Evolutionary conservation across 2,329 filamentous ascomycete species (phyloP).

Genomic region (Phialemonium atrogriseum): DNA sequence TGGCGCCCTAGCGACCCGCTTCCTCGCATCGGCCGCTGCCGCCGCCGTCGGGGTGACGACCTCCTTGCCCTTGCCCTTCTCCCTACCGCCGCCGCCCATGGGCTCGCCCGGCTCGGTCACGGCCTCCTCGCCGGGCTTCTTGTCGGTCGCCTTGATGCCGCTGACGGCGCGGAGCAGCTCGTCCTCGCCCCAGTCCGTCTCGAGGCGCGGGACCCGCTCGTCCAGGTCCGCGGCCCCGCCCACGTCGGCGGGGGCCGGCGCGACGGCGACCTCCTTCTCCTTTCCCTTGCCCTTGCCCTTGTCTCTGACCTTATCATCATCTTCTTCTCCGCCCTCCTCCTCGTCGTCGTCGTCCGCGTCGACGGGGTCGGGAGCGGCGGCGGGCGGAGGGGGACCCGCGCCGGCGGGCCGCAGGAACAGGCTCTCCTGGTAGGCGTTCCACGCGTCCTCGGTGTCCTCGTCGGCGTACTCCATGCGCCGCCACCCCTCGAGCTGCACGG

Average conservation of each 20-base stretch:
- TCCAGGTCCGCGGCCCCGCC: slow-evolving; percentile 21
- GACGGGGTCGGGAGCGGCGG: too few relatives aligned
- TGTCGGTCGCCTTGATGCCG: slow-evolving; percentile 24
- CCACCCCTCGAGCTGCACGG: slow-evolving; percentile 80
- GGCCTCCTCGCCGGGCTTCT: slow-evolving; percentile 17
- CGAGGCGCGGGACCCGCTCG: slow-evolving; percentile 28
- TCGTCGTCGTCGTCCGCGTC: slow-evolving; percentile 9
- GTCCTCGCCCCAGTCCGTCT: slow-evolving; percentile 33
- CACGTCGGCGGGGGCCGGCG: slow-evolving; percentile 5
- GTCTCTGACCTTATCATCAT: slow-evolving; percentile 7
- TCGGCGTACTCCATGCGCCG: slow-evolving; percentile 70
- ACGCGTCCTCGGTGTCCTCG: slow-evolving; percentile 69
- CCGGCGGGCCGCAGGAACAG: slow-evolving; percentile 57
- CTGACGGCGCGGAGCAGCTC: slow-evolving; percentile 38
- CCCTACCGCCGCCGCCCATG: slow-evolving; percentile 1
- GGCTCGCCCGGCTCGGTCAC: slow-evolving; percentile 5
- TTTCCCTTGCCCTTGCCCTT: slow-evolving; percentile 20
- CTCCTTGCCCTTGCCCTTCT: slow-evolving; percentile 6
- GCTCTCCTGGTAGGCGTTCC: slow-evolving; percentile 65
- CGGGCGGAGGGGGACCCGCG: too few relatives aligned
- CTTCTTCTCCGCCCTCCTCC: slow-evolving; percentile 11
- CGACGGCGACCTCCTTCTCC: slow-evolving; percentile 8
- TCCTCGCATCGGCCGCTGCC: slow-evolving; percentile 5
- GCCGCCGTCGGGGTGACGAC: slow-evolving; percentile 1
- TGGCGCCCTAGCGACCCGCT: slow-evolving; percentile 11